Evolutionary conservation across 2,329 filamentous ascomycete genomes (phyloP).

Genomic region (Catunica adiposa): DNA sequence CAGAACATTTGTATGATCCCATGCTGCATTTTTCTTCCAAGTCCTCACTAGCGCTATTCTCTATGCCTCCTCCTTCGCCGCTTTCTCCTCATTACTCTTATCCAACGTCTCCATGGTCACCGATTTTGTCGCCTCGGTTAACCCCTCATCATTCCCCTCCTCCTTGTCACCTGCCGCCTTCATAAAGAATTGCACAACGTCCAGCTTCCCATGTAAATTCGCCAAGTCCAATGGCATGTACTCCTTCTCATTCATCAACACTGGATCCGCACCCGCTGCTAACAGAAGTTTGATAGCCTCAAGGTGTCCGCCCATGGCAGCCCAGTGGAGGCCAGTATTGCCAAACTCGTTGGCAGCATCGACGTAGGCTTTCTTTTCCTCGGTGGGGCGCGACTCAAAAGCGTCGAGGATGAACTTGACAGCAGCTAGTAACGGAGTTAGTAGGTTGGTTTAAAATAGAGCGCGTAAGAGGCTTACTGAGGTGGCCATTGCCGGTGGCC

Average conservation of each 20-base stretch:
- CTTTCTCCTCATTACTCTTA: conserved; percentile 8
- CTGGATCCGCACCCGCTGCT: conserved; percentile 54
- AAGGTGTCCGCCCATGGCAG: conserved; percentile 74
- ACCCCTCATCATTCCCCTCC: conserved; percentile 23
- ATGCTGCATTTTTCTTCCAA: conserved; percentile 4
- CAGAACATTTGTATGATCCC: conserved; percentile 3
- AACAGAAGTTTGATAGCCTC: conserved; percentile 63
- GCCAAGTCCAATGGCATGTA: conserved; percentile 65
- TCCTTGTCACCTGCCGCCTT: conserved; percentile 32
- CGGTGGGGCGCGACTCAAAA: conserved; percentile 25
- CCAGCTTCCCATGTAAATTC: conserved; percentile 49
- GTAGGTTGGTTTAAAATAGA: too few relatives aligned
- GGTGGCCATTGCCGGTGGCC: conserved; percentile 78
- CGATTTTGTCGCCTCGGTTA: conserved; percentile 19
- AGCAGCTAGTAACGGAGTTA: conserved; percentile 23
- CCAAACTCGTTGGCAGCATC: conserved; percentile 62
- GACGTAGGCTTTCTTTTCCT: conserved; percentile 35
- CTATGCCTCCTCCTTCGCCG: not conserved
- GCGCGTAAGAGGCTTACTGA: conserved; percentile 38
- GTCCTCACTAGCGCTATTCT: not conserved
- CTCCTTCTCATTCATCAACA: conserved; percentile 65
- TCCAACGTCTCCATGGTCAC: conserved; percentile 14
- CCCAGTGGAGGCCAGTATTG: conserved; percentile 91
- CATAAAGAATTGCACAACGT: conserved; percentile 46
- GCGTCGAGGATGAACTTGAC: conserved; percentile 28